These are phyloP conservation scores for Mycena kentingensis DNA, from an alignment of 768 basidiomycete genomes.

Conservation along the genomic window DNA sequence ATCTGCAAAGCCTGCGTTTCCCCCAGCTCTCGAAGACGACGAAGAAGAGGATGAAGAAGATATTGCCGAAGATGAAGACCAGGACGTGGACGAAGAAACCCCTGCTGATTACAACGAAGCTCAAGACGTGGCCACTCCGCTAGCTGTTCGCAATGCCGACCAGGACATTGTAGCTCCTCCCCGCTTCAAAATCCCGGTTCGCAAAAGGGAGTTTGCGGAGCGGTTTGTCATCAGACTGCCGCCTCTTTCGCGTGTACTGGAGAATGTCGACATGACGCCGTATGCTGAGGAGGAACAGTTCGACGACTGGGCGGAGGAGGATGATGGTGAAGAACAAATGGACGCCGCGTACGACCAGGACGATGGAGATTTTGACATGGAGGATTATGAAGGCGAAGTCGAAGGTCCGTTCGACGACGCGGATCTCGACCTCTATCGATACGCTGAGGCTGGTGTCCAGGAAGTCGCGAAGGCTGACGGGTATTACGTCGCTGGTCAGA, in stretches of 20 bases:
- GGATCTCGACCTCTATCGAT: neutral
- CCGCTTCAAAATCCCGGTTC: constrained; percentile 7
- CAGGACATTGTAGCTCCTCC: neutral
- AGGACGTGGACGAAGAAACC: too few species aligned
- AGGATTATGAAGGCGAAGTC: neutral
- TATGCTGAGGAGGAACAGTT: neutral
- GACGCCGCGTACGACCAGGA: constrained; percentile 6
- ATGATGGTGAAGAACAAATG: too few species aligned
- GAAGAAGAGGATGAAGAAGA: neutral
- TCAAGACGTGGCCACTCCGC: neutral
- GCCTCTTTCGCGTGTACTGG: neutral
- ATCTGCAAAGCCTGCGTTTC: neutral
- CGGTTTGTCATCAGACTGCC: constrained; percentile 11
- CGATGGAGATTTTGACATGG: constrained; percentile 10
- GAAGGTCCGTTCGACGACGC: neutral
- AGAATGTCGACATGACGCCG: neutral
- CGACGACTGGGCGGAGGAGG: too few species aligned
- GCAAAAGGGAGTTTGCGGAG: constrained; percentile 11
- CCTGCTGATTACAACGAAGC: neutral
- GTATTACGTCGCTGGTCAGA: too few species aligned
- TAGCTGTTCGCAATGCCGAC: neutral
- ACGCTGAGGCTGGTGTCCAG: too few species aligned
- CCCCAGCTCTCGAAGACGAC: neutral
- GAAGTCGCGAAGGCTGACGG: too few species aligned
- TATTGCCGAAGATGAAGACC: neutral